Base-by-base conservation (phyloP, 345 rosid genomes). In the Arabidopsis thaliana region DNA sequence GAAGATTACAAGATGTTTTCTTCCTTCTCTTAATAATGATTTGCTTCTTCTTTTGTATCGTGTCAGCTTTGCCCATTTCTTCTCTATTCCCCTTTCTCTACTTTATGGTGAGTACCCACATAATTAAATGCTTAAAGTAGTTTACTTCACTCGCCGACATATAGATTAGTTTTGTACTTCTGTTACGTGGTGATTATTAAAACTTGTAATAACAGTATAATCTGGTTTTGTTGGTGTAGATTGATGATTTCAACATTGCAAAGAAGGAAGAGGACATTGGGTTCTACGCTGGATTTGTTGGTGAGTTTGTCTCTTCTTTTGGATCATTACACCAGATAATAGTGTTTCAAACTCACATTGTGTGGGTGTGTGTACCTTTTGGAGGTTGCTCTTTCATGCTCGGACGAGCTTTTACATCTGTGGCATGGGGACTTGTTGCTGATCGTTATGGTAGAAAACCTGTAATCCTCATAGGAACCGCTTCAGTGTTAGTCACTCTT, bases 381-480 rank as follows among this genome's bases (percentile, higher is more conserved):
- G 67, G 66, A 94, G 98, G 98, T 30, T 86, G 92, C 67, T 74
- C 99, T 12, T 89, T 84, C 75, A 95, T 95, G 99, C 81, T 90
- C 50, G 99, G 96, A 6, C 72, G 99, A 87, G 92, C 96, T 36
- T 79, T 89, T 74, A 95, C 99, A 44, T 95, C 99, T 28, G 89
- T 88, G 13, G 9, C 83, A 8, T 95, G 99, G 97, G 98, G 99
- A 64, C 4, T 90, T 5, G 78, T 92, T 50, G 89, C 99, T 20
- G 99, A 95, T 79, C 97, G 88, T 73, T 87, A 87, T 72, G 99
- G 99, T 62, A 83, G 99, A 81, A 95, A 86, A 77, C 99, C 98
- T 23, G 90, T 92, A 1, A 90, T 95, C 42, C 69, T 95, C 40
- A 72, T 89, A 0, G 99, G 97, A 69, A 87, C 84, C 5, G 50